These are phyloP conservation scores for Talaromyces liani DNA, from an alignment of 495 filamentous ascomycete genomes.

Conservation along the genomic window DNA sequence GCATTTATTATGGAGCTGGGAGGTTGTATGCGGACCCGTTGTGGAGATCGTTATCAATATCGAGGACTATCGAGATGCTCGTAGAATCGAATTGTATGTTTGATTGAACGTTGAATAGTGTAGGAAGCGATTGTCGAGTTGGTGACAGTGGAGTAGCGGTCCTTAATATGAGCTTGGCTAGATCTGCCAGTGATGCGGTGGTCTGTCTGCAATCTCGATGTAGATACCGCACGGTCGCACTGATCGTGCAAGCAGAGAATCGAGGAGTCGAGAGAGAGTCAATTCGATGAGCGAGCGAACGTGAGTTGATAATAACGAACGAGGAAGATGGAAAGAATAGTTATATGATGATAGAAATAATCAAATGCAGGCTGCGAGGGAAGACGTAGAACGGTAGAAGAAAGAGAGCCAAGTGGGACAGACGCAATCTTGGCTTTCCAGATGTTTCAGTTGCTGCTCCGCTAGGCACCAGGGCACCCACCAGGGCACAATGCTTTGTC, in stretches of 20 bases:
- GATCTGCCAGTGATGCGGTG: not conserved
- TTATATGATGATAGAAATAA: not conserved
- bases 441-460: not conserved
- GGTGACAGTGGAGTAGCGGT: not conserved
- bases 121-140: not conserved
- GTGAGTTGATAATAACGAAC: too few species aligned
- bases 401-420: not conserved
- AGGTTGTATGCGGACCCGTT: not conserved
- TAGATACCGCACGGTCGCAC: not conserved
- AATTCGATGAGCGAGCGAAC: not conserved
- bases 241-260: not conserved
- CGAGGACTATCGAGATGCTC: too few species aligned
- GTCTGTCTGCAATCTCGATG: not conserved
- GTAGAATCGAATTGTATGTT: too few species aligned
- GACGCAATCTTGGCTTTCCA: too few species aligned
- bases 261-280: too few species aligned
- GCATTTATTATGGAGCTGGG: not conserved
- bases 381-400: not conserved
- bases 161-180: not conserved
- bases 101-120: not conserved
- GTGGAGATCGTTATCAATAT: not conserved
- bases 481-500: not conserved
- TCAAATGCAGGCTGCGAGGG: not conserved
- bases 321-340: not conserved
- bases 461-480: not conserved